These are phyloP conservation scores for Euphrasia arctica DNA, from an alignment of 305 asterid species.

Conservation along the genomic window DNA sequence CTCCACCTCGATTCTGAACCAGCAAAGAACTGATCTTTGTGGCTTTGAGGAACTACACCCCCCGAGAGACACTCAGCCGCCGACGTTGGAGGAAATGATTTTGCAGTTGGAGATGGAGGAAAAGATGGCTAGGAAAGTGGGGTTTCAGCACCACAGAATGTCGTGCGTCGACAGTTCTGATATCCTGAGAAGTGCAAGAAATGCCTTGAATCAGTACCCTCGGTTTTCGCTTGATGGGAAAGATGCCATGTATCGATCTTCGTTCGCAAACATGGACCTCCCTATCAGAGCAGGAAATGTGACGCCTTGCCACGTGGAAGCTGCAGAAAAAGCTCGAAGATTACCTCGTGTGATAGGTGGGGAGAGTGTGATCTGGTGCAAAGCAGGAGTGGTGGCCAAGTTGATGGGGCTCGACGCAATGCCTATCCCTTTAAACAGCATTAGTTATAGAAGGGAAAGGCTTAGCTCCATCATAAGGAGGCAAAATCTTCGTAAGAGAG, in stretches of 20 bases:
- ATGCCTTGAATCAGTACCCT: constrained; percentile 86
- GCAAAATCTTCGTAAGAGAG: constrained; percentile 44
- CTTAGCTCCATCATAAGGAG: constrained; percentile 40
- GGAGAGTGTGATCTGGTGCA: constrained; percentile 90
- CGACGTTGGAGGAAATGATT: constrained; percentile 84
- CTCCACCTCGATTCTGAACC: constrained; percentile 77
- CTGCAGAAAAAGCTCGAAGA: constrained; percentile 24
- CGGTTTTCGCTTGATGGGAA: constrained; percentile 91
- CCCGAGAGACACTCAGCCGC: constrained; percentile 34
- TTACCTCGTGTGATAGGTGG: constrained; percentile 59
- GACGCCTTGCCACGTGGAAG: constrained; percentile 5
- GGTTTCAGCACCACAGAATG: constrained; percentile 52
- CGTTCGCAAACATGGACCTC: constrained; percentile 39
- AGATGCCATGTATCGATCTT: constrained; percentile 77
- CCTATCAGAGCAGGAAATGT: constrained; percentile 14
- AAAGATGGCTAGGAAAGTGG: constrained; percentile 32
- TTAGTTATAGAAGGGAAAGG: constrained; percentile 41
- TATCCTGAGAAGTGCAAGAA: constrained; percentile 67
- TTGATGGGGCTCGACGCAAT: constrained; percentile 92
- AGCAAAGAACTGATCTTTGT: constrained; percentile 28
- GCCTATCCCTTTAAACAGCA: constrained; percentile 61
- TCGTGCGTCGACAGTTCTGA: constrained; percentile 92
- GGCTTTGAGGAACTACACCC: not conserved
- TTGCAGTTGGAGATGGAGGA: constrained; percentile 75
- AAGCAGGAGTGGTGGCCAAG: constrained; percentile 87